Conservation (phyloP, 1,284 basidiomycete genomes). For the Boletellus dicymbophilus region DNA sequence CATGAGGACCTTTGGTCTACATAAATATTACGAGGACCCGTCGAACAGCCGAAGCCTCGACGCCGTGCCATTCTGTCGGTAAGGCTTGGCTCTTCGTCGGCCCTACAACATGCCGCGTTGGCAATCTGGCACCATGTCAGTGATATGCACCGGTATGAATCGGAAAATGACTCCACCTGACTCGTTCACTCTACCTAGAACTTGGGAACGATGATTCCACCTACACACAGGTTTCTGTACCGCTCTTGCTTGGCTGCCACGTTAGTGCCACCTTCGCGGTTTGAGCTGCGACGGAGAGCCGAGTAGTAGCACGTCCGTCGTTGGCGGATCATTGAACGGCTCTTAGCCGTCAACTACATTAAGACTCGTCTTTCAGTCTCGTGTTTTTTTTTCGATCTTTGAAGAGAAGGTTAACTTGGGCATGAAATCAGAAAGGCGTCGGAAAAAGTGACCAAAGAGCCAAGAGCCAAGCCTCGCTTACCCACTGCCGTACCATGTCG, state of each 20-base stretch:
- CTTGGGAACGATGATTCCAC: background rate
- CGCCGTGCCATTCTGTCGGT: background rate
- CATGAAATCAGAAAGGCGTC: no score
- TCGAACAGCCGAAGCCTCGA: background rate
- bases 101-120: background rate
- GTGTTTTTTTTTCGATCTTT: no score
- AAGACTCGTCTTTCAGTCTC: background rate
- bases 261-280: background rate
- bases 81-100: constrained; percentile 15
- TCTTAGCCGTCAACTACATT: background rate
- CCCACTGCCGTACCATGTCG: background rate
- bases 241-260: background rate
- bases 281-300: background rate
- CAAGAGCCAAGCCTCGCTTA: constrained; percentile 8
- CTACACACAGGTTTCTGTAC: background rate
- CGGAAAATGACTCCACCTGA: constrained; percentile 8
- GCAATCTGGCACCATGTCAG: background rate
- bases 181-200: background rate
- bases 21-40: background rate
- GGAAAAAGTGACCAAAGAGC: background rate
- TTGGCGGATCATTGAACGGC: background rate
- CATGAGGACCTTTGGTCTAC: background rate
- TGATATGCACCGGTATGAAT: constrained; percentile 1
- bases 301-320: background rate
- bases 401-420: no score